Base-by-base conservation (phyloP, 345 rosid species). In the Clausena lansium region DNA sequence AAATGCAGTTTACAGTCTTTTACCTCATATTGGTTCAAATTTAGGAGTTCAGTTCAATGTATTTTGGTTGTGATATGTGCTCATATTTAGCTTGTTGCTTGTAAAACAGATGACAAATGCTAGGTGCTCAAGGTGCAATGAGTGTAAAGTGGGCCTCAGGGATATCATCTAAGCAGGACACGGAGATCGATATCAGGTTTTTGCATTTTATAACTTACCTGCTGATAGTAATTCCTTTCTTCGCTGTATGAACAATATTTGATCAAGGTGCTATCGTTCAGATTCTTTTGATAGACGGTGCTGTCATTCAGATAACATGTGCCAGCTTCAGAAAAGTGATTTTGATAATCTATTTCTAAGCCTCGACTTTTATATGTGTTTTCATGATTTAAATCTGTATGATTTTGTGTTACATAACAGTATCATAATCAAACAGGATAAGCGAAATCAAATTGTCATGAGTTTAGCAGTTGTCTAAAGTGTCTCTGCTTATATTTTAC, bases 111-210 rank as follows among this genome's bases (percentile, higher is more conserved):
- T 89, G 94, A 74, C 39, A 17, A 41, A 64, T 64, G 68, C 68
- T 81, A 86, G 84, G 33, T 97, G 99, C 82, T 81, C 89, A 52
- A 89, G 98, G 81, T 97, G 99, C 90, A 85, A 76, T 25, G 89
- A 90, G 81, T 67, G 77, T 22, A 87, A 89, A 81, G 99, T 94
- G 1, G 96, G 97, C 22, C 77, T 93, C 74, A 85, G 92, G 82
- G 99, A 97, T 82, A 93, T 97, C 70, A 97, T 97, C 84, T 98
- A 94, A 84, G 98, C 98, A 66, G 98, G 99, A 68, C 97, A 89
- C 76, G 96, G 95, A 60, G 98, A 89, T 82, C 94, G 98, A 73
- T 97, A 97, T 80, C 94, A 97, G 98, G 99, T 96, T 70, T 30
- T 32, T 67, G 59, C 57, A 27, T 58, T 10, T 58, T 68, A 3